Percentiles rank a stretch among this genome's conserved stretches.
phyloP scores from a whole-genome alignment of 345 rosid genomes.

The Sonneratia alba region DNA sequence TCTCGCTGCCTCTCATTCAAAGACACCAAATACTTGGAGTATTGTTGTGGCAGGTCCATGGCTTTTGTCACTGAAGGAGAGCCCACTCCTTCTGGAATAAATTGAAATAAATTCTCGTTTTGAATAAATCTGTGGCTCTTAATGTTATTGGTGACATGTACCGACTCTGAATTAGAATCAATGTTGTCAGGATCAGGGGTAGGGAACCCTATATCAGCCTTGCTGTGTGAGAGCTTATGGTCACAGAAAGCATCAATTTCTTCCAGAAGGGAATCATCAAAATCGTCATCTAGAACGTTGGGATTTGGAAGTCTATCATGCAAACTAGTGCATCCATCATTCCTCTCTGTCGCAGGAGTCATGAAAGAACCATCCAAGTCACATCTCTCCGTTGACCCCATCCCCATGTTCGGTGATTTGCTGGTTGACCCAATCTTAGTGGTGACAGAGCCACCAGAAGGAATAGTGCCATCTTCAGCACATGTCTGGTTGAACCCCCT shows the following conservation, averaged over 20 bases:
- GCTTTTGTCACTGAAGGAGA: constrained; percentile 17
- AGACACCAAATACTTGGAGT: constrained; percentile 48
- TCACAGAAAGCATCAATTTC: constrained; percentile 65
- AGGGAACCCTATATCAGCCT: not conserved
- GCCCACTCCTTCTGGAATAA: not conserved
- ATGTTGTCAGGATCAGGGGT: not conserved
- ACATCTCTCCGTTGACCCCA: constrained; percentile 7
- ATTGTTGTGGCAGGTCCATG: constrained; percentile 49
- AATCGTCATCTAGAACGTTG: constrained; percentile 60
- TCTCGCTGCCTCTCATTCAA: constrained; percentile 79
- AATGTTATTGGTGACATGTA: not conserved
- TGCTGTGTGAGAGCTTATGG: constrained; percentile 16
- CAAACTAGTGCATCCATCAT: constrained; percentile 12
- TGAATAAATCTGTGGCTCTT: not conserved
- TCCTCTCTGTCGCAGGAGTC: constrained; percentile 33
- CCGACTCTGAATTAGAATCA: not conserved
- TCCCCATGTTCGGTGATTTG: constrained; percentile 13
- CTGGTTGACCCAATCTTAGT: not conserved
- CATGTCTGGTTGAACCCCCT: constrained; percentile 9
- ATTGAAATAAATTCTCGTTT: not conserved
- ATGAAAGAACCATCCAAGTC: constrained; percentile 21
- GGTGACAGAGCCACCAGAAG: constrained; percentile 5
- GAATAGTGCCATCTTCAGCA: constrained; percentile 9
- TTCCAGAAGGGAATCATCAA: constrained; percentile 52
- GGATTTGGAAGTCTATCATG: constrained; percentile 23